A percentile compares a stretch with the other conserved stretches of the same genome.
Conservation (phyloP, 2,329 filamentous ascomycete genomes). For the Verticillium dahliae region DNA sequence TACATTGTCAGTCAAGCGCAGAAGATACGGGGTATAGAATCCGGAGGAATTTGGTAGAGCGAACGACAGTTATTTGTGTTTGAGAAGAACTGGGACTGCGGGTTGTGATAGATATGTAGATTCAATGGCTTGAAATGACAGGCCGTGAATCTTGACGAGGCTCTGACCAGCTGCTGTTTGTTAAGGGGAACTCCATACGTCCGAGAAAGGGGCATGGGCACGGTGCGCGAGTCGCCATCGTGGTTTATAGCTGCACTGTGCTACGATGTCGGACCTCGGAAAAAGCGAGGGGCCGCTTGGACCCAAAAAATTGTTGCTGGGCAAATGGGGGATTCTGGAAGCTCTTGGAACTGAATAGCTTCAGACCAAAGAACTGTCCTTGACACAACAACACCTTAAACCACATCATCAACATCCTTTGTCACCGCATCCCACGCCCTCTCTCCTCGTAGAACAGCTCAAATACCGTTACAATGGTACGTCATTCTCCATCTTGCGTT, state of each 20-base stretch:
- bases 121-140: not conserved
- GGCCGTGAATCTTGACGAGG: too few relatives aligned
- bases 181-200: not conserved
- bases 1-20: not conserved
- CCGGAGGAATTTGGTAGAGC: not conserved
- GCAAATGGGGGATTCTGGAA: constrained; percentile 26
- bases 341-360: constrained; percentile 29
- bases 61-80: not conserved
- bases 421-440: constrained; percentile 12
- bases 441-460: constrained; percentile 1
- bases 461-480: constrained; percentile 15
- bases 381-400: constrained; percentile 9
- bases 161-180: too few relatives aligned
- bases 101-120: not conserved
- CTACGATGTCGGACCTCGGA: constrained; percentile 5
- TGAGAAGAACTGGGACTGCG: not conserved
- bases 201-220: not conserved
- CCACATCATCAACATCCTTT: constrained; percentile 14
- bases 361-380: constrained; percentile 16
- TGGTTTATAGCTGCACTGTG: not conserved
- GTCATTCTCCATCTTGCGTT: not conserved
- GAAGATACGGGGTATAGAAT: not conserved
- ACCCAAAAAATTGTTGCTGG: constrained; percentile 25
- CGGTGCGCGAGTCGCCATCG: not conserved
- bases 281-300: constrained; percentile 11